Percentiles rank a stretch among this genome's conserved stretches.
phyloP scores from a whole-genome alignment of 2,329 filamentous ascomycete species.

The Tothia fuscella region DNA sequence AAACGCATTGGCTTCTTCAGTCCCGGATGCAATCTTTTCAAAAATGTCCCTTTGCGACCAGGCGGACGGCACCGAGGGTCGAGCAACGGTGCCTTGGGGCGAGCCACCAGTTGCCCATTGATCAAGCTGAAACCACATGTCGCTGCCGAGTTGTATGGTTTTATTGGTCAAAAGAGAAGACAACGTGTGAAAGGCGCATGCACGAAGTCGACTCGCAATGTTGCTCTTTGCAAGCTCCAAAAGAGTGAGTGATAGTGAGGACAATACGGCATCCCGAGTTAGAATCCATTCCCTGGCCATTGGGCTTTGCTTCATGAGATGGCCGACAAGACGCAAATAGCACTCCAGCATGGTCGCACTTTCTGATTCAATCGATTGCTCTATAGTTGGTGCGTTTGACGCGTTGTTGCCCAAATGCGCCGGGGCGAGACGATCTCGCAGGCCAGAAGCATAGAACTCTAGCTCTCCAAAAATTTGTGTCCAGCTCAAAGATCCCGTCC shows the following conservation, averaged over 20 bases:
- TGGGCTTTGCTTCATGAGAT: constrained; percentile 64
- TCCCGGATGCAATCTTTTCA: constrained; percentile 61
- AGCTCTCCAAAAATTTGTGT: constrained; percentile 85
- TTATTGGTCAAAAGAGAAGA: constrained; percentile 67
- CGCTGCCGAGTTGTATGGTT: constrained; percentile 50
- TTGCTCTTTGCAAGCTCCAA: constrained; percentile 68
- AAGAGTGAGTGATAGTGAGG: constrained; percentile 61
- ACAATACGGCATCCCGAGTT: constrained; percentile 34
- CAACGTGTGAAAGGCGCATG: constrained; percentile 71
- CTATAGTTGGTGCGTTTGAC: constrained; percentile 16
- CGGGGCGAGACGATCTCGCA: constrained; percentile 55
- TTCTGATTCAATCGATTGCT: constrained; percentile 70
- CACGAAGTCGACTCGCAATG: constrained; percentile 65
- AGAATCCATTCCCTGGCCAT: constrained; percentile 64
- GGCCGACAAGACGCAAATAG: constrained; percentile 77
- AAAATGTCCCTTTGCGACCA: constrained; percentile 37
- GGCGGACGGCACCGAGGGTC: neutral
- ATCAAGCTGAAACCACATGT: constrained; percentile 73
- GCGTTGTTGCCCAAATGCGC: constrained; percentile 4
- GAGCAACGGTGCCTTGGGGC: neutral
- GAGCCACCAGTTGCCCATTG: constrained; percentile 55
- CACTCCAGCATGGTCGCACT: constrained; percentile 94
- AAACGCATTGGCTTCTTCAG: constrained; percentile 79
- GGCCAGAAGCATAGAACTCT: constrained; percentile 67
- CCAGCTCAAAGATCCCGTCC: constrained; percentile 81